phyloP scores from a whole-genome alignment of 2,329 filamentous ascomycete genomes.

The Fusarium nematophilum region DNA sequence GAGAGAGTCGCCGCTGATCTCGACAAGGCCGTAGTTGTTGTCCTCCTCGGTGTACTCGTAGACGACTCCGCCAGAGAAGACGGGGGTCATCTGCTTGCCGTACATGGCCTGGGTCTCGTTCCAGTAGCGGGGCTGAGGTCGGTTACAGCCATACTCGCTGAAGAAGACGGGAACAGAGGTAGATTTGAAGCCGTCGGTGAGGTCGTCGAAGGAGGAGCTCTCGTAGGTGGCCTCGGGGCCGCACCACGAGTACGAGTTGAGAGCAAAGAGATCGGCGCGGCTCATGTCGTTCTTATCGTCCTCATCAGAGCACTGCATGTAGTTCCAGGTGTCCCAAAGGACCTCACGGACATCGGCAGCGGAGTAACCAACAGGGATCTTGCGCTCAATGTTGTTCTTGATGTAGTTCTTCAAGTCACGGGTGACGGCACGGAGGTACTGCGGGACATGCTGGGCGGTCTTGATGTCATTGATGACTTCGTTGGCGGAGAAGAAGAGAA shows the following conservation, averaged over 20 bases:
- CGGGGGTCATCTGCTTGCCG: slow-evolving; percentile 72
- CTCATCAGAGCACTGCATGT: slow-evolving; percentile 74
- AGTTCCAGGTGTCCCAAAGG: slow-evolving; percentile 80
- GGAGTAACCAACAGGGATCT: slow-evolving; percentile 83
- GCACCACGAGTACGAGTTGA: slow-evolving; percentile 81
- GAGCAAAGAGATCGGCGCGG: slow-evolving; percentile 78
- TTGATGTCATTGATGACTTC: slow-evolving; percentile 78
- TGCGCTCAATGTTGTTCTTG: slow-evolving; percentile 73
- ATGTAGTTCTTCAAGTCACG: slow-evolving; percentile 87
- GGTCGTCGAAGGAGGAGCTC: slow-evolving; percentile 70
- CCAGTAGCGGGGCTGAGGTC: slow-evolving; percentile 76
- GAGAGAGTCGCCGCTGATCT: slow-evolving; percentile 68
- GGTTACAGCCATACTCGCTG: slow-evolving; percentile 85
- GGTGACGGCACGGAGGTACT: slow-evolving; percentile 80
- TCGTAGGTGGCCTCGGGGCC: slow-evolving; percentile 69
- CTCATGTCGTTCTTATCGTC: slow-evolving; percentile 69
- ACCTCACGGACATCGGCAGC: slow-evolving; percentile 81
- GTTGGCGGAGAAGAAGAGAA: slow-evolving; percentile 83
- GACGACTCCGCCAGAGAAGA: slow-evolving; percentile 81
- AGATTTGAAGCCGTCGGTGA: slow-evolving; percentile 73
- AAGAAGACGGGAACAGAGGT: slow-evolving; percentile 82
- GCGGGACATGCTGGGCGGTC: slow-evolving; percentile 70
- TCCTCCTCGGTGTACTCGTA: slow-evolving; percentile 83
- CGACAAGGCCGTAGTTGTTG: slow-evolving; percentile 74
- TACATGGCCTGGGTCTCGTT: slow-evolving; percentile 81